These are phyloP conservation scores for Kluyveromyces sp. DNA, from an alignment of 1,139 yeast genomes.

Conservation along the genomic window DNA sequence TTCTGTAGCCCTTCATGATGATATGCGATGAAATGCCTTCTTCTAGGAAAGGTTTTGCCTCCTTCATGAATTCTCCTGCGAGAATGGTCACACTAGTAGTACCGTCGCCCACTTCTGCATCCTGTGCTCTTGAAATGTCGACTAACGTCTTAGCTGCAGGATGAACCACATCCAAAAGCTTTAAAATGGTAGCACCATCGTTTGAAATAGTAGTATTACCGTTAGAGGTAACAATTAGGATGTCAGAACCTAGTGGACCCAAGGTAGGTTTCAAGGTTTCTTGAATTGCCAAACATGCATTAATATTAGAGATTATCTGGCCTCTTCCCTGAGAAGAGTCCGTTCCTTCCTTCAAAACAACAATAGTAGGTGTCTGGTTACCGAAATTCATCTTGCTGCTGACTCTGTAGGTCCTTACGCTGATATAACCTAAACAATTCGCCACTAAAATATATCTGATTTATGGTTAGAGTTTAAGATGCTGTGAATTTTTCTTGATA, in stretches of 20 bases:
- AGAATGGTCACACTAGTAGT: conserved; percentile 91
- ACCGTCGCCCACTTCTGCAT: conserved; percentile 99
- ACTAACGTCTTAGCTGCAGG: conserved; percentile 96
- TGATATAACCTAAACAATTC: not conserved
- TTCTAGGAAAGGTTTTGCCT: conserved; percentile 82
- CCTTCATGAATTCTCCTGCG: conserved; percentile 92
- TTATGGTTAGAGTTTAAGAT: too few species aligned
- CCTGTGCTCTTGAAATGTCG: conserved; percentile 93
- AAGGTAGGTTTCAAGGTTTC: conserved; percentile 91
- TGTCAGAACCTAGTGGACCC: conserved; percentile 97
- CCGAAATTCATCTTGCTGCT: conserved; percentile 63
- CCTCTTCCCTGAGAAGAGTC: conserved; percentile 96
- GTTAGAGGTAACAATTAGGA: conserved; percentile 70
- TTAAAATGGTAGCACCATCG: conserved; percentile 96
- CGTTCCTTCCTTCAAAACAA: conserved; percentile 95
- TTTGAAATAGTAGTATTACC: conserved; percentile 93
- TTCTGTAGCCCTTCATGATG: conserved; percentile 80
- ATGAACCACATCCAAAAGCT: conserved; percentile 88
- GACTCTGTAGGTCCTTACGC: not conserved
- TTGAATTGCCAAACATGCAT: conserved; percentile 95
- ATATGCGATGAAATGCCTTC: conserved; percentile 92
- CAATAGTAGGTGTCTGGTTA: conserved; percentile 92
- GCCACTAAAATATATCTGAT: not conserved
- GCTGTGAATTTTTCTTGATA: too few species aligned
- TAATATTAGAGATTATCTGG: conserved; percentile 87